Conservation (phyloP, 345 rosid genomes). For the Kandelia obovata region DNA sequence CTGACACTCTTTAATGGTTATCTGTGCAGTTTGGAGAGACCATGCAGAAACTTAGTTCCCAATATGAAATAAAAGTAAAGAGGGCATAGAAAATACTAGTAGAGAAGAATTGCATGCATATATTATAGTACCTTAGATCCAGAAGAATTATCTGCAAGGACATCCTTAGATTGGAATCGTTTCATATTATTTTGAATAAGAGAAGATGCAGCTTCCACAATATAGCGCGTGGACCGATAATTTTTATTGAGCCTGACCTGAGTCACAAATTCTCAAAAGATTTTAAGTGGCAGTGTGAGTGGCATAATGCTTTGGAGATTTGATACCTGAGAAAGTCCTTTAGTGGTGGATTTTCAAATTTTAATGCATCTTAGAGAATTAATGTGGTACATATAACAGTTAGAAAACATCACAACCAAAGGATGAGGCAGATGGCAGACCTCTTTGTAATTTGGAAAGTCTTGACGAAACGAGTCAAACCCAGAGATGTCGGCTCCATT, state of each 20-base stretch:
- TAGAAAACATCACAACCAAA: constrained; percentile 3
- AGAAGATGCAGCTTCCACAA: constrained; percentile 88
- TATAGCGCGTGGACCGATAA: constrained; percentile 79
- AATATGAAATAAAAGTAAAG: constrained; percentile 1
- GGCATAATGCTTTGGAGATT: no score
- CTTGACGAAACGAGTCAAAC: constrained; percentile 81
- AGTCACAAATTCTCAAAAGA: constrained; percentile 24
- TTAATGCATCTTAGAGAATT: no score
- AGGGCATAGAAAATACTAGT: background rate
- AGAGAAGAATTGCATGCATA: background rate
- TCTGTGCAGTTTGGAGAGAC: constrained; percentile 37
- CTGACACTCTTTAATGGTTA: constrained; percentile 77
- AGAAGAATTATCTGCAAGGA: constrained; percentile 66
- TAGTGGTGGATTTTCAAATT: no score
- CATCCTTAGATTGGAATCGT: constrained; percentile 60
- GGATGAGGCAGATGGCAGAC: constrained; percentile 43
- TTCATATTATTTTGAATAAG: constrained; percentile 72
- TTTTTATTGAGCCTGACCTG: constrained; percentile 79
- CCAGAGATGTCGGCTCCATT: constrained; percentile 90
- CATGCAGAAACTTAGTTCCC: constrained; percentile 12
- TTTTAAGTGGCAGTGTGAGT: background rate
- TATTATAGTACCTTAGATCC: constrained; percentile 75
- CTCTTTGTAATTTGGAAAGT: constrained; percentile 79
- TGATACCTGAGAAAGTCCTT: no score
- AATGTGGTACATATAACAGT: no score